Percentiles rank a stretch among this genome's conserved stretches.
phyloP scores from a whole-genome alignment of 495 filamentous ascomycete genomes.

The Neurospora sp. region DNA sequence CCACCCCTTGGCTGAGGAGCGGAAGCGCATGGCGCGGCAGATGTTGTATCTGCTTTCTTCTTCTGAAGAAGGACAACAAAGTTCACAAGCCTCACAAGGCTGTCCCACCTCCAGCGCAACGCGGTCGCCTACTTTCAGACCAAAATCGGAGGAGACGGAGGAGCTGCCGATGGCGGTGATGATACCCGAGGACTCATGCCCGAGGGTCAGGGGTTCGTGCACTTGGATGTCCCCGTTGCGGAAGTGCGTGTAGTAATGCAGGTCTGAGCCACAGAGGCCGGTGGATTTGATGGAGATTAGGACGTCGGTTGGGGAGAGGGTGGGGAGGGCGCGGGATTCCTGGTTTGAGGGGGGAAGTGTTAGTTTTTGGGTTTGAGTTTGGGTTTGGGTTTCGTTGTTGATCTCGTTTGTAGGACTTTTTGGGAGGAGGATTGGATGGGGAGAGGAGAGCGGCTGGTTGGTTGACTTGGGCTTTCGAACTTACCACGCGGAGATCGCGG shows the following conservation, averaged over 20 bases:
- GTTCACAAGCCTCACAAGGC: conserved; percentile 57
- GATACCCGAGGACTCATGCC: conserved; percentile 51
- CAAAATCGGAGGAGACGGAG: conserved; percentile 16
- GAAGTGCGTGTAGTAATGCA: conserved; percentile 60
- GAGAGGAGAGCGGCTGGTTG: not conserved
- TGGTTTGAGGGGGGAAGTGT: conserved; percentile 8
- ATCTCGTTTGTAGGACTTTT: too few relatives aligned
- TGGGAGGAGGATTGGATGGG: not conserved
- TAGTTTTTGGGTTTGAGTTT: not conserved
- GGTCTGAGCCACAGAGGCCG: conserved; percentile 59
- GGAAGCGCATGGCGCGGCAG: conserved; percentile 68
- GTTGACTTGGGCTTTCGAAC: conserved; percentile 1
- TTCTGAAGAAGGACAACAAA: too few relatives aligned
- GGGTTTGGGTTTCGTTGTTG: not conserved
- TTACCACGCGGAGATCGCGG: conserved; percentile 56
- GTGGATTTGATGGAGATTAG: conserved; percentile 49
- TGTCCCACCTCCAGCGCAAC: conserved; percentile 80
- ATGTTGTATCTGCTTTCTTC: conserved; percentile 59
- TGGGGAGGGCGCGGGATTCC: conserved; percentile 36
- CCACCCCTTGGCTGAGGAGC: conserved; percentile 57
- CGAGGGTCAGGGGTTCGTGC: conserved; percentile 51
- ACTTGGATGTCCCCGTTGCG: conserved; percentile 58
- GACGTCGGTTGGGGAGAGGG: conserved; percentile 40
- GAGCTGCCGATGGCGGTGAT: conserved; percentile 42
- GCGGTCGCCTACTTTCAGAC: conserved; percentile 50